Evolutionary conservation across 306 rosid genomes (phyloP), one percentile per base, ranked within the genome.

Genomic region (Carpinus fangiana): DNA sequence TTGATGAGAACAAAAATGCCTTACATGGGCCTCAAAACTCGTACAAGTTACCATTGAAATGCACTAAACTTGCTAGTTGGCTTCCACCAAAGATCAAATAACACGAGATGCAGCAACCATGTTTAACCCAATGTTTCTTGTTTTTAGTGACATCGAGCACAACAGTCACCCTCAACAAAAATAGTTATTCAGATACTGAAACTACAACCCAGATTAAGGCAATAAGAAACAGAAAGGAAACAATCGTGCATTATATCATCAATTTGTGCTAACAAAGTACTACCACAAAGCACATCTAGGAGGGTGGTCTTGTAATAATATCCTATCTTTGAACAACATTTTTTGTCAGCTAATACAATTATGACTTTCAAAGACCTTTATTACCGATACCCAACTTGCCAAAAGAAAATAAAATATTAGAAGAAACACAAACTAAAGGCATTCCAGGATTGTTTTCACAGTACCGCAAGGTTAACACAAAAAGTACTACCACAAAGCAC

Each of bases 31-130:
- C 52, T 48, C 52, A 48, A 48, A 48, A 48, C 52, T 48, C 0
- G 52, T 11, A 2, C 11, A 48, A 9, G 52, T 48, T 48, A 48
- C 52, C 14, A 48, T 48, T 48, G 14, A 12, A 13, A 11, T 48
- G 16, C 52, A 48, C 52, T 3, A 41, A 11, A 48, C 52, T 48
- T 12, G 1, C 52, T 12, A 17, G 97, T 93, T 66, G 98, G 99
- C 88, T 91, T 95, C 97, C 97, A 95, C 99, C 99, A 95, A 78
- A 90, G 98, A 84, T 95, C 99, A 87, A 95, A 93, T 90, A 67
- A 95, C 98, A 80, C 90, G 99, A 73, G 92, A 91, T 81, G 98
- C 99, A 81, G 99, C 93, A 85, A 93, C 99, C 96, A 95, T 86
- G 88, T 95, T 95, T 76, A 95, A 88, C 82, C 98, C 99, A 81